Evolutionary conservation across 2,329 filamentous ascomycete species (phyloP), one percentile per base, ranked within the genome.

Genomic region (Cordyceps cicadae): DNA sequence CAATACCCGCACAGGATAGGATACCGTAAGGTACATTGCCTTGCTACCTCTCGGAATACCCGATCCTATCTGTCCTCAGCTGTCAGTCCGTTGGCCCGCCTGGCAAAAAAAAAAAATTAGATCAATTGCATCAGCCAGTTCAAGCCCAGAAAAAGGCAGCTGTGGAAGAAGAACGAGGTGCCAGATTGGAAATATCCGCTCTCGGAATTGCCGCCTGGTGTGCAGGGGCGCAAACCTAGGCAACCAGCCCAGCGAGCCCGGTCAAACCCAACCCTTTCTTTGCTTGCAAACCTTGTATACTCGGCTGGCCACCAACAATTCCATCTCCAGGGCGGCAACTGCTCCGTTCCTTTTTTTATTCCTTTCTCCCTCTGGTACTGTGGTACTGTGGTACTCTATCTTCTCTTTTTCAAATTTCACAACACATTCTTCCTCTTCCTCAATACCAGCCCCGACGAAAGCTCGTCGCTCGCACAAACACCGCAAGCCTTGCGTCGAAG

Each of bases 241-340:
- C 54, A 49, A 41, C 43, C 41, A 50, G 29, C 29, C 29, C 50
- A 52, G 50, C 51, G 29, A 55, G 45, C 45, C 54, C 54, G 32
- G 48, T 41, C 34, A 51, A 37, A 32, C 60, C 50, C 51, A 60
- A 55, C 29, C 29, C 32, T 24, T 52, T 51, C 32, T 24, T 52
- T 55, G 59, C 45, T 51, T 56, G 59, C 59, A 61, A 56, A 61
- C 53, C 59, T 61, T 61, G 59, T 56, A 55, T 29, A 41, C 24
- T 52, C 26, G 34, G 34, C 34, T 19, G 51, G 48, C 62, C 51
- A 63, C 52, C 53, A 48, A 37, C 41, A 58, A 45, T 49, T 51
- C 12, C 55, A 57, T 57, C 29, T 48, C 54, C 54, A 56, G 37
- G 34, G 26, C 26, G 34, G 29, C 54, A 32, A 34, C 48, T 52